A percentile compares a stretch with the other conserved stretches of the same genome.
These are phyloP conservation scores for Stachybotrys elegans DNA, from an alignment of 2,329 filamentous ascomycete species.

Conservation along the genomic window DNA sequence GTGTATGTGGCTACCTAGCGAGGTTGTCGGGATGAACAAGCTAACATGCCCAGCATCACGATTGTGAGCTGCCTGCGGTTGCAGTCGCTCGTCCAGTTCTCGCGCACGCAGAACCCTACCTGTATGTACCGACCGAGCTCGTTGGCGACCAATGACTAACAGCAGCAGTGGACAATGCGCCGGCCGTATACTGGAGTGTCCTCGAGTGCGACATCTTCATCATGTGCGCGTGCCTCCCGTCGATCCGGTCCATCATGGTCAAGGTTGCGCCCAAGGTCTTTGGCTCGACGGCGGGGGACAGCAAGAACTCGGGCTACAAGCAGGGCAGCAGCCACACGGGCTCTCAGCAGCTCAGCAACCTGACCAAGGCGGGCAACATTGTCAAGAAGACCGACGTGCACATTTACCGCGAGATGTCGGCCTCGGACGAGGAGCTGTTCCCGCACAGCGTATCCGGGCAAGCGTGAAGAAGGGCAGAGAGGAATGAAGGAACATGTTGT, in stretches of 20 bases:
- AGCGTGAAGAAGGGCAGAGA: too few relatives aligned
- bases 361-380: conserved; percentile 3
- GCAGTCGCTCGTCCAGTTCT: too few relatives aligned
- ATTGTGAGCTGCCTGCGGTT: conserved; percentile 4
- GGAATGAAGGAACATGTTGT: too few relatives aligned
- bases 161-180: conserved; percentile 8
- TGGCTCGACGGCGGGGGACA: conserved; percentile 4
- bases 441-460: too few relatives aligned
- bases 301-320: conserved; percentile 5
- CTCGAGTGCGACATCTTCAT: conserved; percentile 8
- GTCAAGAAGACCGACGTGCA: conserved; percentile 5
- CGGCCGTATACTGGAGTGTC: conserved; percentile 9
- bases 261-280: conserved; percentile 5
- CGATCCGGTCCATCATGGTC: conserved; percentile 4
- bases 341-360: not conserved
- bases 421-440: conserved; percentile 8
- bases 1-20: conserved; percentile 2
- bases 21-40: too few relatives aligned
- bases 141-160: too few relatives aligned
- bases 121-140: too few relatives aligned
- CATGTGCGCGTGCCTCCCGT: too few relatives aligned
- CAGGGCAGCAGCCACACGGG: conserved; percentile 5
- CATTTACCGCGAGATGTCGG: conserved; percentile 1
- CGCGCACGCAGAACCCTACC: too few relatives aligned
- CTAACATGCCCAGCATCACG: conserved; percentile 2